Evolutionary conservation across 2,329 filamentous ascomycete genomes (phyloP), one percentile per base, ranked within the genome.

Genomic region (Tolypocladium endophyticum): DNA sequence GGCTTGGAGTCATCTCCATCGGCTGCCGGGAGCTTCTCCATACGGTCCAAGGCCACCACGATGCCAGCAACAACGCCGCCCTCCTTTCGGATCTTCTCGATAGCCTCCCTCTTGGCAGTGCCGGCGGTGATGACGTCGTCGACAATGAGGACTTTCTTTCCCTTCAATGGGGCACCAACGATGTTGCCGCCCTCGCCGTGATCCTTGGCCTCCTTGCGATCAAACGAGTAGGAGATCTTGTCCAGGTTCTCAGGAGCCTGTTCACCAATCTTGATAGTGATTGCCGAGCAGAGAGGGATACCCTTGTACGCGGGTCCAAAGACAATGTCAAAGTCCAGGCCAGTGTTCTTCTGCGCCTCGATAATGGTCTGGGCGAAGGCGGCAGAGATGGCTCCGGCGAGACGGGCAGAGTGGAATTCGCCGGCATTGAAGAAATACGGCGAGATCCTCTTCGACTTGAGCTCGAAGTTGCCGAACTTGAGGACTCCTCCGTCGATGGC

Each of bases 361-460:
- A 79, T 76, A 67, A 88, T 84, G 60, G 84, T 81, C 64, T 81
- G 75, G 52, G 93, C 93, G 74, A 93, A 97, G 61, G 93, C 92
- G 47, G 85, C 82, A 58, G 88, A 84, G 66, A 96, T 89, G 60
- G 91, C 85, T 63, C 83, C 83, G 64, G 95, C 85, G 36, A 96
- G 84, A 63, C 87, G 82, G 28, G 88, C 88, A 58, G 87, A 87
- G 80, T 94, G 91, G 76, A 97, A 95, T 68, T 90, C 85, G 61
- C 92, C 92, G 55, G 92, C 92, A 75, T 96, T 97, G 86, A 97
- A 96, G 81, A 97, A 97, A 82, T 97, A 97, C 50, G 94, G 94
- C 16, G 92, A 96, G 68, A 81, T 81, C 69, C 93, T 90, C 76
- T 90, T 90, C 58, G 92, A 97, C 79, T 99, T 99, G 71, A 99